Base-by-base conservation (phyloP, 768 basidiomycete species). In the Agrocybe pediades region DNA sequence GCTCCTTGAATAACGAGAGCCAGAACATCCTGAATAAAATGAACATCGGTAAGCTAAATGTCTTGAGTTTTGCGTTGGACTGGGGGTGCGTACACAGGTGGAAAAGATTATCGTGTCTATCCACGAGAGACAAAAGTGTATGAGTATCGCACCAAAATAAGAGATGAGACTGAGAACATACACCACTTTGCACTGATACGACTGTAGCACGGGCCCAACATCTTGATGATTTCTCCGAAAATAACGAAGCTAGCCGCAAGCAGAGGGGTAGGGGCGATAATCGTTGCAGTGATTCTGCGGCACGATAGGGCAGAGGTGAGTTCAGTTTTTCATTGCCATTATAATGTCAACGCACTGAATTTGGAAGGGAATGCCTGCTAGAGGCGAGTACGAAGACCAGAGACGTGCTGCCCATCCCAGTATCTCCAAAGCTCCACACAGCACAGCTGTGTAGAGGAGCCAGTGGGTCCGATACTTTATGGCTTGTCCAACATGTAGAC, bases 201-300 rank as follows among this genome's bases (percentile, higher is more conserved):
- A 57, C 81, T 83, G 62, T 83, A 86, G n/a, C 65, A 58, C 0
- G 68, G 45, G 0, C 84, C 84, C 0, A 84, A 59, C 1, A 55
- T 61, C 1, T 56, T 42, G 15, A 83, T 77, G 23, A 83, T 71
- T 21, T 65, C 64, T 1, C 77, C 78, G 21, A 85, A 71, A 33
- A 84, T 76, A 21, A 84, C 65, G 59, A 85, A 86, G 56, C 78
- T 80, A 5, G 74, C 83, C 0, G 83, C 84, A 2, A 84, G 66
- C 6, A 85, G 69, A 0, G 82, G 81, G 0, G 83, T 84, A 1
- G 85, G 84, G 0, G 74, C 80, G 19, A 83, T 55, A 47, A 84
- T 79, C 0, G 78, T 80, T 1, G 68, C 63, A 5, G 67, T 65
- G 7, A 74, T 72, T 53, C 78, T 58, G 27, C 16, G 30, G 20